A percentile compares a stretch with the other conserved stretches of the same genome.
phyloP scores from a whole-genome alignment of 75 land plant species.

The Chamaecyparis obtusa region DNA sequence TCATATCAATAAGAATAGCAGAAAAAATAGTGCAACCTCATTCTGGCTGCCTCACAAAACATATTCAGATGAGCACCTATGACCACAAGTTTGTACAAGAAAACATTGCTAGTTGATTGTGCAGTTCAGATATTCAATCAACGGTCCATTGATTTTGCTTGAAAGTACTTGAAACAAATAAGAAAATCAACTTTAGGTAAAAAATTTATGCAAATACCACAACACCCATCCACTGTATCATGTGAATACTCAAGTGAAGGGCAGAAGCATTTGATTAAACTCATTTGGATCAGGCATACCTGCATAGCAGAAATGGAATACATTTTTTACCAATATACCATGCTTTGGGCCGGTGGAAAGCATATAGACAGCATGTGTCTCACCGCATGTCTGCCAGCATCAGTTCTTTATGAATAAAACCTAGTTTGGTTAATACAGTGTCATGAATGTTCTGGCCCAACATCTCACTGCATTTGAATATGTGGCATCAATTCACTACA shows the following conservation, averaged over 20 bases:
- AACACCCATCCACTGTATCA: background rate
- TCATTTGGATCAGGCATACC: slow-evolving; percentile 3
- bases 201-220: background rate
- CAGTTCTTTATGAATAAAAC: background rate
- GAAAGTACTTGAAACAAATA: background rate
- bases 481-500: background rate
- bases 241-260: background rate
- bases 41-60: background rate
- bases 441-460: background rate
- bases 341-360: background rate
- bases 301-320: background rate
- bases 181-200: background rate
- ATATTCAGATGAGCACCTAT: background rate
- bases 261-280: background rate
- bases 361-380: background rate
- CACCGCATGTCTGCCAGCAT: background rate
- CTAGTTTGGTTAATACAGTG: background rate
- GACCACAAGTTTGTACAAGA: background rate
- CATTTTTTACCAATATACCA: slow-evolving; percentile 1
- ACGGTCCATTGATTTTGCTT: background rate
- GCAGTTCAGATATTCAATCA: background rate
- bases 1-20: background rate
- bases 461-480: background rate
- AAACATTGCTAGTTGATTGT: background rate
- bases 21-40: background rate